phyloP scores from a whole-genome alignment of 106 monocot genomes.

The Amphibolis antarctica region DNA sequence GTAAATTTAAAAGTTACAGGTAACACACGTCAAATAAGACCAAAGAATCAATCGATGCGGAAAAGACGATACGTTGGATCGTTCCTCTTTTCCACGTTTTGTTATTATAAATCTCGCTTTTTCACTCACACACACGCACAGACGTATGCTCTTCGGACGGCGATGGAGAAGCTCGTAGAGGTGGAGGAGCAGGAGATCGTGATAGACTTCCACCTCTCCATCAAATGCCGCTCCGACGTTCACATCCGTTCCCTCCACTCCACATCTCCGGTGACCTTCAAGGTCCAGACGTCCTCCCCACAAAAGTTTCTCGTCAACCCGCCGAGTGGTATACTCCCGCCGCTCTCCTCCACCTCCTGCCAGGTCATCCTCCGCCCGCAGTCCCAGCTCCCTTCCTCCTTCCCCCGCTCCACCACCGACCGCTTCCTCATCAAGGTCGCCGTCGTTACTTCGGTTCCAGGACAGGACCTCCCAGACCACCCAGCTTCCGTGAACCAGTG shows the following conservation, averaged over 20 bases:
- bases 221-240: constrained; percentile 43
- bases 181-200: constrained; percentile 33
- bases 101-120: too few relatives aligned
- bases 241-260: constrained; percentile 51
- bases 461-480: constrained; percentile 1
- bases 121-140: too few relatives aligned
- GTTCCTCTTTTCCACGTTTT: too few relatives aligned
- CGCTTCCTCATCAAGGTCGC: constrained; percentile 50
- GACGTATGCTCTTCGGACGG: background rate
- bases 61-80: too few relatives aligned
- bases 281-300: constrained; percentile 58
- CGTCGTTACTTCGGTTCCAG: constrained; percentile 5
- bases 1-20: too few relatives aligned
- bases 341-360: constrained; percentile 33
- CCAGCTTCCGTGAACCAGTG: constrained; percentile 9
- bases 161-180: constrained; percentile 42
- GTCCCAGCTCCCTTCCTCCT: constrained; percentile 21
- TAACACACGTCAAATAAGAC: too few relatives aligned
- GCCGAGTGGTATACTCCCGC: constrained; percentile 34
- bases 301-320: constrained; percentile 72
- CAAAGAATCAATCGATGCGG: too few relatives aligned
- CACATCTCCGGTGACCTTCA: constrained; percentile 34
- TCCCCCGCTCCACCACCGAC: constrained; percentile 41
- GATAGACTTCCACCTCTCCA: constrained; percentile 41
- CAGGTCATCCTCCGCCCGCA: constrained; percentile 45